Percentiles rank a stretch among this genome's conserved stretches.
Evolutionary conservation across 345 rosid species (phyloP).

Genomic region (Clarkia xantiana): DNA sequence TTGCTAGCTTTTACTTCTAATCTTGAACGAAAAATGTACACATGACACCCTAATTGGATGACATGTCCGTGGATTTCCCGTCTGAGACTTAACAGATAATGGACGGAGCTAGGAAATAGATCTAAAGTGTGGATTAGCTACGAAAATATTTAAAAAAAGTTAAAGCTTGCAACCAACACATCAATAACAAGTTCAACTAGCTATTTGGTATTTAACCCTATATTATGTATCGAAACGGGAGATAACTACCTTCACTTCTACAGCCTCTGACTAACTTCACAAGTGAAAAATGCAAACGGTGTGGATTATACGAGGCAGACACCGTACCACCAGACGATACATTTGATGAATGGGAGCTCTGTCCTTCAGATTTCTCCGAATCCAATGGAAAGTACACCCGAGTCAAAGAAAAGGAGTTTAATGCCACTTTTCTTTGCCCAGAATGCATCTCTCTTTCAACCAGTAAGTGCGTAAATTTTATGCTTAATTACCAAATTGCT

Average conservation of each 20-base stretch:
- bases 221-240: background rate
- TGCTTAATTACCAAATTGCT: too few relatives aligned
- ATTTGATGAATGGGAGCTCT: conserved; percentile 82
- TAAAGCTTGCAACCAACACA: too few relatives aligned
- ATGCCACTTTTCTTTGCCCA: conserved; percentile 53
- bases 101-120: too few relatives aligned
- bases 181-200: background rate
- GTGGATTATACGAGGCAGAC: conserved; percentile 81
- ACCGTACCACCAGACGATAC: conserved; percentile 37
- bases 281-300: conserved; percentile 74
- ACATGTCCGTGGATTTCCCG: too few relatives aligned
- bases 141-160: too few relatives aligned
- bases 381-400: conserved; percentile 40
- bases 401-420: conserved; percentile 35
- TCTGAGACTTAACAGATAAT: too few relatives aligned
- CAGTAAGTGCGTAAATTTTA: conserved; percentile 20
- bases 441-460: conserved; percentile 27
- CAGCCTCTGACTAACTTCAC: conserved; percentile 59
- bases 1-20: too few relatives aligned
- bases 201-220: background rate
- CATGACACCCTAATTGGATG: too few relatives aligned
- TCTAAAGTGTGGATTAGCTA: too few relatives aligned
- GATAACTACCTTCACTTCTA: conserved; percentile 10
- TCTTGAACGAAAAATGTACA: too few relatives aligned
- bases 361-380: conserved; percentile 57